Conservation (phyloP, 495 filamentous ascomycete genomes). For the Podospora fimiseda region DNA sequence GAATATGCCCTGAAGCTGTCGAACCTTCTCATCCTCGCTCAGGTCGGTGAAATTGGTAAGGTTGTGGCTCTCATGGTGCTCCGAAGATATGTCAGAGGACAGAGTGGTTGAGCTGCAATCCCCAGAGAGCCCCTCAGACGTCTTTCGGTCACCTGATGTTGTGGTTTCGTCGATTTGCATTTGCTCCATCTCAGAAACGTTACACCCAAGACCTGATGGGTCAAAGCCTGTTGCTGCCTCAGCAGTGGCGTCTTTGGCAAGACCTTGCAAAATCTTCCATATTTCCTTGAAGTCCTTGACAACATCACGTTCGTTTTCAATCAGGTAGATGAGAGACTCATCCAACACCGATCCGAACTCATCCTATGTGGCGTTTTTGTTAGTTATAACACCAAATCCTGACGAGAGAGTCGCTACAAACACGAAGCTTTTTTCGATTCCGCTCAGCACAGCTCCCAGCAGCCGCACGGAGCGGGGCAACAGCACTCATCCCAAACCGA, state of each 20-base stretch:
- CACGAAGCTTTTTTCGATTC: slow-evolving; percentile 1
- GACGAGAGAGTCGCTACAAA: no score
- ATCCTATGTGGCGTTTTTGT: slow-evolving; percentile 11
- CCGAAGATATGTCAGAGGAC: slow-evolving; percentile 27
- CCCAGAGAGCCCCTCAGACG: not conserved
- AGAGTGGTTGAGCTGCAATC: slow-evolving; percentile 24
- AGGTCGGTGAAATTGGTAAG: slow-evolving; percentile 40
- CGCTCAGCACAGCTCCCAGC: not conserved
- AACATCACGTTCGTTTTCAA: slow-evolving; percentile 49
- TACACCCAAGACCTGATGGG: slow-evolving; percentile 57
- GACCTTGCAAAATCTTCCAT: slow-evolving; percentile 45
- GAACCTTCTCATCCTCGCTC: slow-evolving; percentile 50
- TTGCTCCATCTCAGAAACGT: slow-evolving; percentile 11
- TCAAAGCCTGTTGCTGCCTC: slow-evolving; percentile 72
- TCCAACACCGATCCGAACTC: slow-evolving; percentile 26
- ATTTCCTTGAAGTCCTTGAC: slow-evolving; percentile 61
- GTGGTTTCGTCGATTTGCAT: slow-evolving; percentile 12
- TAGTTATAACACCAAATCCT: no score
- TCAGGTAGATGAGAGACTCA: slow-evolving; percentile 23
- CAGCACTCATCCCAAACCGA: not conserved
- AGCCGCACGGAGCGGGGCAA: not conserved
- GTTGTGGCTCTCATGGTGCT: slow-evolving; percentile 8
- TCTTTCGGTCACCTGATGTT: slow-evolving; percentile 11
- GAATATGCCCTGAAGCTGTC: slow-evolving; percentile 61
- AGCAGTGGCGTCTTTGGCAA: slow-evolving; percentile 54